Conservation (phyloP, 2,329 filamentous ascomycete species). For the Ramichloridium luteum region DNA sequence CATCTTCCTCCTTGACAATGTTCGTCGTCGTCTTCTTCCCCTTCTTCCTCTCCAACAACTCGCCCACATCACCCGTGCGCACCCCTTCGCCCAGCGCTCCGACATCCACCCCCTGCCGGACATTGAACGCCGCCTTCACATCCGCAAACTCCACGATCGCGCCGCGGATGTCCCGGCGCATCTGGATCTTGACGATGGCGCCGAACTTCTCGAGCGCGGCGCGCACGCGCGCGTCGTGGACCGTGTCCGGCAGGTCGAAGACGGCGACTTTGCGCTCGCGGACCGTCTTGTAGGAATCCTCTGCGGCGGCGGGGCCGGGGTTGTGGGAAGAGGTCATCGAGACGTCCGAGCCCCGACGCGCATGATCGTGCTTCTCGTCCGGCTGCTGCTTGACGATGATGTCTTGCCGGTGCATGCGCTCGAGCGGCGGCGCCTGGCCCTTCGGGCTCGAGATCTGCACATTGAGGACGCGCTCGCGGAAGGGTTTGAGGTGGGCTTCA, state of each 20-base stretch:
- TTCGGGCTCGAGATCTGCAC: conserved; percentile 22
- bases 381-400: conserved; percentile 21
- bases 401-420: conserved; percentile 20
- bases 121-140: conserved; percentile 58
- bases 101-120: conserved; percentile 38
- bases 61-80: conserved; percentile 38
- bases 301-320: conserved; percentile 6
- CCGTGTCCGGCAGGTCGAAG: conserved; percentile 78
- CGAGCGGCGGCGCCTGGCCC: conserved; percentile 18
- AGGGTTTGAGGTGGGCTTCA: conserved; percentile 24
- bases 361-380: conserved; percentile 7
- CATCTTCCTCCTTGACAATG: conserved; percentile 20
- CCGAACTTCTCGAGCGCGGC: conserved; percentile 61
- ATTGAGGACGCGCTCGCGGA: conserved; percentile 24
- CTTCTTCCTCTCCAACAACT: conserved; percentile 36
- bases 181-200: conserved; percentile 58
- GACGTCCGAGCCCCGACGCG: conserved; percentile 19
- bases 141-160: conserved; percentile 75
- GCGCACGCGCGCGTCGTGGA: conserved; percentile 75
- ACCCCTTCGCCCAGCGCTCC: conserved; percentile 29
- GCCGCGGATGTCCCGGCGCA: conserved; percentile 71
- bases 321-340: conserved; percentile 16
- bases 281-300: conserved; percentile 19
- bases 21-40: conserved; percentile 30
- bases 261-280: conserved; percentile 62